Base-by-base conservation (phyloP, 352 stramenopile genomes). In the Blastocystis sp. region DNA sequence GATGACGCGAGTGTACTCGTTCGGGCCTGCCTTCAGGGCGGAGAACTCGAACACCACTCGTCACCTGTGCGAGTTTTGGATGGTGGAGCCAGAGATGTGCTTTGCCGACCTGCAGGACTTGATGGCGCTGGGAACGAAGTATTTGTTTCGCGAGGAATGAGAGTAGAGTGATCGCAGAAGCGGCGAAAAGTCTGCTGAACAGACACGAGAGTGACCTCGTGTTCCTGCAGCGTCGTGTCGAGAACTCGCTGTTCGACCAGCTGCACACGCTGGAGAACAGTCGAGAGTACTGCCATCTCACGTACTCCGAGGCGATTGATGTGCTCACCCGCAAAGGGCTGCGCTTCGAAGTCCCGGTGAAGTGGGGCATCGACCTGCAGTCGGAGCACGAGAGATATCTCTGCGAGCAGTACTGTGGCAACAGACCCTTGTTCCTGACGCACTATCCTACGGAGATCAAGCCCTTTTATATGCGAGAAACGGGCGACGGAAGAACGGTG, bases 401-500 rank as follows among this genome's bases (percentile, higher is more conserved):
- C n/a, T 95, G 94, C n/a, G 95, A 98, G 81, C 88, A 90, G 37
- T 90, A 90, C 50, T 87, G 76, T 41, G 24, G 34, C 18, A 53
- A 75, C 26, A 16, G 24, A 34, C 76, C 76, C 0, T n/a, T 87
- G 5, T 87, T 87, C 53, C 16, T 87, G 11, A 97, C 94, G 13
- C 93, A 98, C 90, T 98, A 98, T 90, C 95, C 96, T 0, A 95
- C 96, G 9, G 94, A 95, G 9, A 98, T 98, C 90, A 98, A 98
- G 92, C 95, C 96, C 5, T 98, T 98, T 91, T 98, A 98, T 93
- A 98, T 98, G 96, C 95, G 95, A 63, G 93, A 95, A 62, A 97
- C 98, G 91, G 90, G 95, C 1, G 93, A 95, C 34, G 94, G 94
- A 7, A 93, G 95, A 56, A 98, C 95, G 0, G 95, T 98, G 18